phyloP scores from a whole-genome alignment of 345 rosid species.

The Sapria himalayana region DNA sequence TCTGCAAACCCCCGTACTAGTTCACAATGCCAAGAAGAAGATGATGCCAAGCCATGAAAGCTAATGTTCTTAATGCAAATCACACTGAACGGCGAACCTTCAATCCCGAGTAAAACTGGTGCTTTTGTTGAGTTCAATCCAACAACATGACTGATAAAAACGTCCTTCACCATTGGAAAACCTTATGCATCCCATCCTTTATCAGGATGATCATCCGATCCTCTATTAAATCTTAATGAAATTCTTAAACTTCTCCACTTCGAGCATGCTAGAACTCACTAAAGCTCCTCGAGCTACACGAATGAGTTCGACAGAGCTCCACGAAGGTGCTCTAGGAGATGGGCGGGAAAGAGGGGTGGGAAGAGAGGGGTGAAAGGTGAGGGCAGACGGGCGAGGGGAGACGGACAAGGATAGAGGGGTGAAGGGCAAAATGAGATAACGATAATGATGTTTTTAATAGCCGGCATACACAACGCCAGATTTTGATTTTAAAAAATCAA shows the following conservation, averaged over 20 bases:
- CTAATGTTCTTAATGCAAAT: slow-evolving; percentile 67
- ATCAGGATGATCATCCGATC: slow-evolving; percentile 84
- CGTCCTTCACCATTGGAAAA: slow-evolving; percentile 48
- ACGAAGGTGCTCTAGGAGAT: too few relatives aligned
- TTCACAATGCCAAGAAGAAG: slow-evolving; percentile 59
- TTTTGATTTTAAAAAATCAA: too few relatives aligned
- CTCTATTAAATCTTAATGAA: slow-evolving; percentile 71
- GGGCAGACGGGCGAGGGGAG: too few relatives aligned
- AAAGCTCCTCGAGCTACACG: too few relatives aligned
- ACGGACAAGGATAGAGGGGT: too few relatives aligned
- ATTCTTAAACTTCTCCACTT: slow-evolving; percentile 73
- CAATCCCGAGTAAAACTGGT: slow-evolving; percentile 50
- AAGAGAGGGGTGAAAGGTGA: too few relatives aligned
- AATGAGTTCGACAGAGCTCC: too few relatives aligned
- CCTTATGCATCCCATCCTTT: slow-evolving; percentile 71
- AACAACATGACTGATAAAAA: slow-evolving; percentile 36
- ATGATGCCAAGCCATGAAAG: slow-evolving; percentile 24
- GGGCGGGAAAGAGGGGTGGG: too few relatives aligned
- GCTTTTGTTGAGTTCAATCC: slow-evolving; percentile 64
- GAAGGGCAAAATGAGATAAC: too few relatives aligned
- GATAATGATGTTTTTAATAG: too few relatives aligned
- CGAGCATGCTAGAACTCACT: too few relatives aligned
- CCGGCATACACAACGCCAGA: too few relatives aligned
- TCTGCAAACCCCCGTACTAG: slow-evolving; percentile 46
- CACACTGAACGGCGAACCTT: slow-evolving; percentile 35